Evolutionary conservation across 495 filamentous ascomycete species (phyloP).

Genomic region (Xylaria intraflava): DNA sequence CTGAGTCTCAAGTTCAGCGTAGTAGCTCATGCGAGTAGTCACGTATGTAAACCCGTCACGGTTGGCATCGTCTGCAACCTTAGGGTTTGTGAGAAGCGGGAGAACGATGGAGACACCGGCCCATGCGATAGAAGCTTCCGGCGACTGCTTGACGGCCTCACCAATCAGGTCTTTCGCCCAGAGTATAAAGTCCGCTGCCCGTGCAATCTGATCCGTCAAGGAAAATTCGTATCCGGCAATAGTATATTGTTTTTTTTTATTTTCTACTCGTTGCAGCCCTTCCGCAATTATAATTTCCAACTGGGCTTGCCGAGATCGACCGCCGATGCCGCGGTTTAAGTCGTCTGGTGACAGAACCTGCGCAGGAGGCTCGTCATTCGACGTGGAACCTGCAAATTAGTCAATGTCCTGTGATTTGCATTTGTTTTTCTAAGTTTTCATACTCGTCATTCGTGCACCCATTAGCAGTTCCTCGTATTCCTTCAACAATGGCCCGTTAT

Average conservation of each 20-base stretch:
- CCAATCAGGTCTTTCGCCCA: conserved; percentile 17
- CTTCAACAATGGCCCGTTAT: conserved; percentile 4
- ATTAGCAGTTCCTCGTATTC: conserved; percentile 20
- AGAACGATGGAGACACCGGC: conserved; percentile 21
- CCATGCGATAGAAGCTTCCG: conserved; percentile 22
- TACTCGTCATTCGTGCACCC: neutral
- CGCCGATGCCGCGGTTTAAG: neutral
- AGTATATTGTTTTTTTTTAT: conserved; percentile 9
- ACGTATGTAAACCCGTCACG: conserved; percentile 25
- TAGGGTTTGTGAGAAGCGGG: conserved; percentile 22
- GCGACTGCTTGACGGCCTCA: conserved; percentile 16
- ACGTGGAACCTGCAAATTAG: neutral
- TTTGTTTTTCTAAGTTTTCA: neutral
- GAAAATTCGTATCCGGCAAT: conserved; percentile 16
- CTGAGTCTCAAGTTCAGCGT: conserved; percentile 14
- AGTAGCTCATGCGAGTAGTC: conserved; percentile 19
- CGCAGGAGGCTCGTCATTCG: neutral
- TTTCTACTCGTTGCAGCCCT: conserved; percentile 11
- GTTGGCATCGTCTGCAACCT: conserved; percentile 15
- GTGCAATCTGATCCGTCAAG: conserved; percentile 12
- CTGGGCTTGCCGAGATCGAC: neutral
- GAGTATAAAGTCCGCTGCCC: conserved; percentile 9
- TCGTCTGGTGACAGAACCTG: neutral
- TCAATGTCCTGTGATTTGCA: neutral
- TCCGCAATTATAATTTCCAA: conserved; percentile 7